Evolutionary conservation across 1,284 basidiomycete species (phyloP).

Genomic region (Caloboletus inedulis): DNA sequence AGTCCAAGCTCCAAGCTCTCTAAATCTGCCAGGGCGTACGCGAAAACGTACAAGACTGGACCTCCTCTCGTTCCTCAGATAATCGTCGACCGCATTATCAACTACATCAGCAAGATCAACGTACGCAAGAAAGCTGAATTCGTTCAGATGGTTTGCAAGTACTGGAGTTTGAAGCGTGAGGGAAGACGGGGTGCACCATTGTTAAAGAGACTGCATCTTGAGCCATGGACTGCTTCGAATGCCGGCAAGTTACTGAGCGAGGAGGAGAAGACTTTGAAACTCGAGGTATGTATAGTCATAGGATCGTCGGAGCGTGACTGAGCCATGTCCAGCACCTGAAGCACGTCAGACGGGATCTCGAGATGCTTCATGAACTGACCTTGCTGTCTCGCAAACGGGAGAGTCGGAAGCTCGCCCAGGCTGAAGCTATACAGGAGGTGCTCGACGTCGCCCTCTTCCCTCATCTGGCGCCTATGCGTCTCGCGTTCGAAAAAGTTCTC

Average conservation of each 20-base stretch:
- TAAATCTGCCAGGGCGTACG: constrained; percentile 77
- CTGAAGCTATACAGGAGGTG: constrained; percentile 66
- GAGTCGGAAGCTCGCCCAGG: constrained; percentile 75
- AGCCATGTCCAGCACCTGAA: constrained; percentile 56
- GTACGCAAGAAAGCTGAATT: constrained; percentile 80
- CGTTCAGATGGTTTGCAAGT: constrained; percentile 78
- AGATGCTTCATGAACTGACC: constrained; percentile 68
- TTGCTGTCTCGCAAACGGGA: constrained; percentile 81
- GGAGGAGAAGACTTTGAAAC: constrained; percentile 80
- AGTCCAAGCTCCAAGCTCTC: constrained; percentile 45
- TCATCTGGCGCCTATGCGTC: constrained; percentile 58
- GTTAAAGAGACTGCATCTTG: constrained; percentile 90
- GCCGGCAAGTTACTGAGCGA: constrained; percentile 66
- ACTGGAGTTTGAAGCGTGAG: constrained; percentile 97
- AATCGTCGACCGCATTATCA: constrained; percentile 71
- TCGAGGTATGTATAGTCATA: constrained; percentile 55
- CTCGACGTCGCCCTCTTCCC: constrained; percentile 67
- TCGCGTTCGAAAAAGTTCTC: constrained; percentile 68
- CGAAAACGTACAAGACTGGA: constrained; percentile 76
- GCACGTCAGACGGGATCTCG: constrained; percentile 75
- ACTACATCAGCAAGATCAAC: constrained; percentile 73
- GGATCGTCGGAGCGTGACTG: constrained; percentile 4
- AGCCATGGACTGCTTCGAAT: constrained; percentile 92
- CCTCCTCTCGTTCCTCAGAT: constrained; percentile 74
- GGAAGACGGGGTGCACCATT: constrained; percentile 90